Percentiles rank a stretch among this genome's conserved stretches.
phyloP scores from a whole-genome alignment of 139 green algal genomes.

The Diplosphaera chodatii region DNA sequence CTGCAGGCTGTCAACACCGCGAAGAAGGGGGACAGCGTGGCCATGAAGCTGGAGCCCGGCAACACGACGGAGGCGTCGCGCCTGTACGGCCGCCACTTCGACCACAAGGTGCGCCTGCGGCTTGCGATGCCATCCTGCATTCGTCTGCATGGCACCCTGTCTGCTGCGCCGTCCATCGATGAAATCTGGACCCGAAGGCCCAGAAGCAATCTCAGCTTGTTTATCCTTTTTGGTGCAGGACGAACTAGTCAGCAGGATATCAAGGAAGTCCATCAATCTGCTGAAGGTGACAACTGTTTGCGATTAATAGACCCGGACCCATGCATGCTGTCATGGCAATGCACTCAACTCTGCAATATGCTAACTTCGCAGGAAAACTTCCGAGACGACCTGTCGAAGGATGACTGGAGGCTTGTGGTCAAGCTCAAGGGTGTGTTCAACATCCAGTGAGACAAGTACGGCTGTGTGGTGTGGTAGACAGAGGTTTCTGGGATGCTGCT shows the following conservation, averaged over 20 bases:
- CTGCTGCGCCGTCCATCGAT: too few relatives aligned
- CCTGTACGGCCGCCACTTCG: conserved; percentile 94
- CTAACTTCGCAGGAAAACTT: conserved; percentile 71
- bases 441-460: conserved; percentile 24
- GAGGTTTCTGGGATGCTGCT: too few relatives aligned
- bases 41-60: conserved; percentile 92
- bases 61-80: conserved; percentile 68
- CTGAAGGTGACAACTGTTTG: conserved; percentile 16
- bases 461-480: too few relatives aligned
- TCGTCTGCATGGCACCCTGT: not conserved
- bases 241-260: conserved; percentile 65
- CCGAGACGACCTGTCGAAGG: conserved; percentile 84
- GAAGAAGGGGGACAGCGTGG: conserved; percentile 73
- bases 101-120: conserved; percentile 57
- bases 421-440: conserved; percentile 77
- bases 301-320: not conserved
- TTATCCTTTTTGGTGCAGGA: conserved; percentile 36
- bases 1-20: conserved; percentile 63
- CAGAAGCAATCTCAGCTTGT: too few relatives aligned
- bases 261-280: conserved; percentile 48
- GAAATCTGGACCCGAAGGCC: too few relatives aligned
- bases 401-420: conserved; percentile 92
- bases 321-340: too few relatives aligned
- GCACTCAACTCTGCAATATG: too few relatives aligned
- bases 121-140: conserved; percentile 3